These are phyloP conservation scores for Citrullus colocynthis DNA, from an alignment of 306 rosid species.

Conservation along the genomic window DNA sequence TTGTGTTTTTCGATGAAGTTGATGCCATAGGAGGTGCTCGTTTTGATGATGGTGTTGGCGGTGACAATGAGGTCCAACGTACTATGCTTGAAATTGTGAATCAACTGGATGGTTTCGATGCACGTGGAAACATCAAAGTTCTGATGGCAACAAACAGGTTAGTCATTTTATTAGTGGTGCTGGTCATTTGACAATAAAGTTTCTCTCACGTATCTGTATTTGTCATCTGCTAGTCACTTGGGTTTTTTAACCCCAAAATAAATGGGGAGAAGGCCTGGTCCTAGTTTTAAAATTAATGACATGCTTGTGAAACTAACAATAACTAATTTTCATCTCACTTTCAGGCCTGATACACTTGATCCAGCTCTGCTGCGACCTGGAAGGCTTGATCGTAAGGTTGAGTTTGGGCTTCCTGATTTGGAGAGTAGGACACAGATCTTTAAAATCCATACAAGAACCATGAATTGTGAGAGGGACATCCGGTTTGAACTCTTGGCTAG, in stretches of 20 bases:
- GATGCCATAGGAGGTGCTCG: conserved; percentile 99
- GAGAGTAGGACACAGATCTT: conserved; percentile 96
- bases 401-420: conserved; percentile 96
- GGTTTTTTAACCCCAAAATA: neutral
- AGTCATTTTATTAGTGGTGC: neutral
- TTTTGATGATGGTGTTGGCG: conserved; percentile 97
- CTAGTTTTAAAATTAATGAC: neutral
- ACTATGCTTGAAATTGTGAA: conserved; percentile 98
- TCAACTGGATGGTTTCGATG: conserved; percentile 98
- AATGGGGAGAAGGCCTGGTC: neutral
- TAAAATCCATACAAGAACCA: conserved; percentile 93
- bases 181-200: neutral
- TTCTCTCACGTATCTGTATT: neutral
- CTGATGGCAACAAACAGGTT: conserved; percentile 98
- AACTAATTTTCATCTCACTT: conserved; percentile 7
- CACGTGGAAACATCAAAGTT: conserved; percentile 94
- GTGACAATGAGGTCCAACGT: conserved; percentile 94
- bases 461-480: conserved; percentile 95
- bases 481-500: conserved; percentile 91
- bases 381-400: conserved; percentile 91
- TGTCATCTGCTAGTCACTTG: neutral
- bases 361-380: conserved; percentile 96
- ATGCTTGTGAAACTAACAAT: neutral
- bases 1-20: conserved; percentile 93
- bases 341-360: conserved; percentile 96